Percentiles rank a stretch among this genome's conserved stretches.
These are phyloP conservation scores for Calonectria pseudoreteaudii DNA, from an alignment of 2,329 filamentous ascomycete species.

Conservation along the genomic window DNA sequence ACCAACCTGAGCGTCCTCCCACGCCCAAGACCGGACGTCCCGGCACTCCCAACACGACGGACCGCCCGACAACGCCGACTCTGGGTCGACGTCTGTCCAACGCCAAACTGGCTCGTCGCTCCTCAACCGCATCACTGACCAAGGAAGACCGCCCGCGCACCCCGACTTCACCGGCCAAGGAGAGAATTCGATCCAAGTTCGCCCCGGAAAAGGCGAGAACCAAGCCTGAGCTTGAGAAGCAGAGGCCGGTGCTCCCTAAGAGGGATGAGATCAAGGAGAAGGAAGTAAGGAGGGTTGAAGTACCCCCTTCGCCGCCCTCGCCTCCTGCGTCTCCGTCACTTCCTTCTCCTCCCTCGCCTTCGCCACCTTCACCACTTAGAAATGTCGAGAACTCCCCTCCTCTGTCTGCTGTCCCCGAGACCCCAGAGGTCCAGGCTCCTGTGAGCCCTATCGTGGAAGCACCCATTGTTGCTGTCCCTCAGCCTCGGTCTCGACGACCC, in stretches of 20 bases:
- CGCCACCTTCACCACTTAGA: background rate
- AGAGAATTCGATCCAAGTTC: background rate
- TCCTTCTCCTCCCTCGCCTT: background rate
- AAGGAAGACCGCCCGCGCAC: constrained; percentile 23
- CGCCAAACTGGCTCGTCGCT: constrained; percentile 20
- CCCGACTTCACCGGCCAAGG: constrained; percentile 17
- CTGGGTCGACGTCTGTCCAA: constrained; percentile 30
- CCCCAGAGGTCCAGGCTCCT: background rate
- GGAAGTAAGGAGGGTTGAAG: background rate
- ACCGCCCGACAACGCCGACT: constrained; percentile 35
- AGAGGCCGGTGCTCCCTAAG: background rate
- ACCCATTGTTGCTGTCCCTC: constrained; percentile 23
- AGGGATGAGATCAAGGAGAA: background rate
- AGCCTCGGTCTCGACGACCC: constrained; percentile 31
- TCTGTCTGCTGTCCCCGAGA: constrained; percentile 33
- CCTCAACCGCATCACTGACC: constrained; percentile 32
- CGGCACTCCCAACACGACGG: constrained; percentile 28
- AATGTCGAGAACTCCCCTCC: constrained; percentile 6
- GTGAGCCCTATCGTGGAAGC: constrained; percentile 14
- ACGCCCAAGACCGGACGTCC: constrained; percentile 34
- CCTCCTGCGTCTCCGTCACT: background rate
- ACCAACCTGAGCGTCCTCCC: constrained; percentile 23
- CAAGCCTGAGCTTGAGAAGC: constrained; percentile 23
- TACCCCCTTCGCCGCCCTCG: background rate
- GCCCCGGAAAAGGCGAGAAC: background rate